Evolutionary conservation across 225 moss, liverwort and hornwort genomes (phyloP).

Genomic region (Straminergon stramineum): DNA sequence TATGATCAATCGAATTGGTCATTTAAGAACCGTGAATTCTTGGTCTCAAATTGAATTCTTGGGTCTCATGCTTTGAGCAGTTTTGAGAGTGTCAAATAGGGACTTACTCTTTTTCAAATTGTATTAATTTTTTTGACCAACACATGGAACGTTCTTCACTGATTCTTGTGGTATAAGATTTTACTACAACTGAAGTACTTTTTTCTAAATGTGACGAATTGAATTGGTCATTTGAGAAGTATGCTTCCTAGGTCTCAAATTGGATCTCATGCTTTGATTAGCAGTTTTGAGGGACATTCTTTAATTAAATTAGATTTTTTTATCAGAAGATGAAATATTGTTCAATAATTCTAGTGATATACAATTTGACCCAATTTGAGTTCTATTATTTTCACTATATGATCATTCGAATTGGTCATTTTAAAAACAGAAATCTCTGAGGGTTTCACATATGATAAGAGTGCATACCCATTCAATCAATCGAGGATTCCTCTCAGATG

Average conservation of each 20-base stretch:
- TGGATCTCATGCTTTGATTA: background rate
- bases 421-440: background rate
- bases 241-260: background rate
- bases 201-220: background rate
- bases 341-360: background rate
- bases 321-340: background rate
- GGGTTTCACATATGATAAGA: background rate
- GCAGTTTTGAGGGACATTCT: background rate
- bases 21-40: background rate
- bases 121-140: background rate
- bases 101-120: background rate
- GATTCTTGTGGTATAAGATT: background rate
- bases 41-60: background rate
- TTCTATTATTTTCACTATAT: background rate
- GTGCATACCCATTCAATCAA: slow-evolving; percentile 23
- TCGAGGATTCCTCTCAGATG: background rate
- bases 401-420: background rate
- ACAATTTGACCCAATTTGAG: no score
- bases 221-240: background rate
- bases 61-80: background rate
- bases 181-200: background rate
- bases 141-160: background rate
- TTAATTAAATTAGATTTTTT: background rate
- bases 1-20: background rate
- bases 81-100: background rate